These are phyloP conservation scores for Paspalum vaginatum DNA, from an alignment of 176 grass and related monocot species.

Conservation along the genomic window DNA sequence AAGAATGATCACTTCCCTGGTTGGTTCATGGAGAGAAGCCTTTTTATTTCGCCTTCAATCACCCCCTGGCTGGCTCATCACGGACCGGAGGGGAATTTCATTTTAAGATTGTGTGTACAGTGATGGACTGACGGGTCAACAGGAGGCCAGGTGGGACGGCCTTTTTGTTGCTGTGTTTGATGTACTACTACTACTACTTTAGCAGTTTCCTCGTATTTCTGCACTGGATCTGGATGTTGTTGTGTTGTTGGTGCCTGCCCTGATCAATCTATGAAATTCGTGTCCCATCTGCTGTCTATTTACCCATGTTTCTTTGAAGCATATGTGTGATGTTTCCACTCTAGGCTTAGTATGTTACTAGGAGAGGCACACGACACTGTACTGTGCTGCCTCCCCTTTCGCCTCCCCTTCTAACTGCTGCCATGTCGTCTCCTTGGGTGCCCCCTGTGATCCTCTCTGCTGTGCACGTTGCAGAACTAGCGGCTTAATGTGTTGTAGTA, in stretches of 20 bases:
- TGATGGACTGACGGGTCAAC: constrained; percentile 32
- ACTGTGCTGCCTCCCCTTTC: too few species aligned
- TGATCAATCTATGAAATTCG: background rate
- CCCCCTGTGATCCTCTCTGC: constrained; percentile 11
- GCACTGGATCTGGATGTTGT: constrained; percentile 23
- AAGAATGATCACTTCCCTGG: constrained; percentile 13
- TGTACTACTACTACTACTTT: constrained; percentile 6
- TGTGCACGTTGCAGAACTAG: constrained; percentile 17
- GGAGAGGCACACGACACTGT: too few species aligned
- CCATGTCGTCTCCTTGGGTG: background rate
- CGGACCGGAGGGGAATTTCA: background rate
- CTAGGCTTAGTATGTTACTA: constrained; percentile 38
- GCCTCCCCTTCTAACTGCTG: too few species aligned
- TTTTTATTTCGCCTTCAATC: constrained; percentile 49
- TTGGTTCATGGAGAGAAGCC: constrained; percentile 41
- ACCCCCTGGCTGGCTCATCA: constrained; percentile 18
- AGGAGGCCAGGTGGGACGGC: background rate
- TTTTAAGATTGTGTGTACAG: constrained; percentile 57
- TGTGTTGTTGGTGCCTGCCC: background rate
- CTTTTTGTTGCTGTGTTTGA: constrained; percentile 43
- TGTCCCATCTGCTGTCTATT: background rate
- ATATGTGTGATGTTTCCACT: constrained; percentile 36
- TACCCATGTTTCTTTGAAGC: constrained; percentile 50
- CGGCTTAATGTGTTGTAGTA: constrained; percentile 13
- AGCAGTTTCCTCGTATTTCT: constrained; percentile 22